phyloP scores from a whole-genome alignment of 1,139 yeast genomes.

The Geotrichum europaeum region DNA sequence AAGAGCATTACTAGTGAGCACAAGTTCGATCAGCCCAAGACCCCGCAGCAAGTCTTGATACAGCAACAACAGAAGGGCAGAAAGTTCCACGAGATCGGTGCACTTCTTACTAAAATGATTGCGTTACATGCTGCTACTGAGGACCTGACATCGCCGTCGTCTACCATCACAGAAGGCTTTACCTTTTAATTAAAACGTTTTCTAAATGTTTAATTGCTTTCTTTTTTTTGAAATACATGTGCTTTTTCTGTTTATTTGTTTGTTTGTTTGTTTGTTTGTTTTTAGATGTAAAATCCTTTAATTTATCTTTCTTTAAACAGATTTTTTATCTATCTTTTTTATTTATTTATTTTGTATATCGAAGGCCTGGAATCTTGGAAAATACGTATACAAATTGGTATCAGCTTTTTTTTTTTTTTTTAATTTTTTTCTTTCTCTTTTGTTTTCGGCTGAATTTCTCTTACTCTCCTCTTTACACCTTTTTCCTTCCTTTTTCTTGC shows the following conservation, averaged over 20 bases:
- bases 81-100: neutral
- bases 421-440: neutral
- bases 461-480: neutral
- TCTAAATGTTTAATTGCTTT: neutral
- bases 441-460: neutral
- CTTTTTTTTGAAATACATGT: neutral
- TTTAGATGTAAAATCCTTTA: neutral
- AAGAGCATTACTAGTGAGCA: neutral
- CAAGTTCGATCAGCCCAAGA: neutral
- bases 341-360: too few relatives aligned
- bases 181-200: neutral
- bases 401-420: too few relatives aligned
- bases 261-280: neutral
- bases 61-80: neutral
- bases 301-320: neutral
- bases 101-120: neutral
- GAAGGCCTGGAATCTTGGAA: too few relatives aligned
- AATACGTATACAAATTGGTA: too few relatives aligned
- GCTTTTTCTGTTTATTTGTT: neutral
- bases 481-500: neutral
- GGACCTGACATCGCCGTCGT: neutral
- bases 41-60: neutral
- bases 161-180: constrained; percentile 3
- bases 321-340: too few relatives aligned
- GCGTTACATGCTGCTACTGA: neutral